Evolutionary conservation across 768 basidiomycete genomes (phyloP), one percentile per base, ranked within the genome.

Genomic region (Botryobasidium botryosum): DNA sequence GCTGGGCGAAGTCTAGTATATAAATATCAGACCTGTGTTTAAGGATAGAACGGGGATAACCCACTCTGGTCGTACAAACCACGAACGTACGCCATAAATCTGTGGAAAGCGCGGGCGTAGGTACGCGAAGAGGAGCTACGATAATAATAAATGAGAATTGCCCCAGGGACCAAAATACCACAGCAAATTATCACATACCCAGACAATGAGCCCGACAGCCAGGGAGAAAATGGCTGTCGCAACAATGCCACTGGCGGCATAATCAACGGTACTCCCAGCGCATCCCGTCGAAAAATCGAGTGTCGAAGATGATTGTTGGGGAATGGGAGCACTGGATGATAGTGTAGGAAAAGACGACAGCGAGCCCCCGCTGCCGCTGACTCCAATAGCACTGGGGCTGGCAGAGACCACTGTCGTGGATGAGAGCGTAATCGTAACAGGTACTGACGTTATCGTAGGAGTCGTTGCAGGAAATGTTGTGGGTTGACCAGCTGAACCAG

Each of bases 71-170:
- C 40, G 40, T 10, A 42, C 15, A 57, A 85, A 85, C 81, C 81
- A 85, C 55, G 82, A 79, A 54, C 81, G 64, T 39, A 77, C 57
- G 17, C 64, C 77, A 52, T 83, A 85, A 12, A 85, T 55, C 62
- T 82, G 77, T 45, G 79, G 71, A 53, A 73, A 76, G 44, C 69
- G 73, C 12, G 81, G 79, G 32, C 81, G 68, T 18, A 81, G 50
- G 37, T 76, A 59, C 21, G 76, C 80, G 58, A 85, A 85, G 35
- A 73, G 50, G 38, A 76, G 56, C 81, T 83, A 50, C 23, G 37
- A 42, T 21, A 8, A 42, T 12, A 31, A 33, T 33, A 8, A 33
- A 33, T 33, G 8, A 8, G 17, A 17, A 8, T 33, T 8, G 17
- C 17, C 31, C 10, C 31, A 8, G 31, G 31, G 17, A 17, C 31